These are phyloP conservation scores for Beta lomatogona DNA, from an alignment of 179 eudicot genomes.

Conservation along the genomic window DNA sequence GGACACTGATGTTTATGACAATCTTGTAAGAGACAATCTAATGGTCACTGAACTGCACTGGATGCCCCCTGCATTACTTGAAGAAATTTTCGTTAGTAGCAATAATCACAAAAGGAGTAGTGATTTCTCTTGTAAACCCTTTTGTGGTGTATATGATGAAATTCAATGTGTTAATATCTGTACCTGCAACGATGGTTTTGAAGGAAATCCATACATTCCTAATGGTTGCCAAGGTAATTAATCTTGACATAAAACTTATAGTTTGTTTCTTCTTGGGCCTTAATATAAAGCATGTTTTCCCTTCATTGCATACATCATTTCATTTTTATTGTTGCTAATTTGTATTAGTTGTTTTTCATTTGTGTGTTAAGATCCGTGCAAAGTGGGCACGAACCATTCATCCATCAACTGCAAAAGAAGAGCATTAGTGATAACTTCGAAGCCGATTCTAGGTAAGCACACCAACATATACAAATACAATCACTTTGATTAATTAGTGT, in stretches of 20 bases:
- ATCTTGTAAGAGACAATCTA: background rate
- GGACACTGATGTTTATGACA: background rate
- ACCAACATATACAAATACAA: background rate
- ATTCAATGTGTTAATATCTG: conserved; percentile 31
- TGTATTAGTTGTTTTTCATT: background rate
- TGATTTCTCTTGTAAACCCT: conserved; percentile 19
- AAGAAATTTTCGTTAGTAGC: conserved; percentile 2
- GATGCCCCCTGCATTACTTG: conserved; percentile 17
- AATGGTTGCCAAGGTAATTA: conserved; percentile 27
- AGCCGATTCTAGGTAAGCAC: conserved; percentile 16
- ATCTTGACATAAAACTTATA: too few relatives aligned
- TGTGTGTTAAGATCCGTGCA: conserved; percentile 28
- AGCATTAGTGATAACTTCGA: background rate
- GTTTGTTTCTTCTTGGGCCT: background rate
- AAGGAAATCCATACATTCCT: conserved; percentile 30
- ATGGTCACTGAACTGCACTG: conserved; percentile 17
- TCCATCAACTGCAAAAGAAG: conserved; percentile 22
- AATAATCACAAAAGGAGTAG: background rate
- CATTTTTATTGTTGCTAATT: background rate
- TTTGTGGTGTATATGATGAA: conserved; percentile 19
- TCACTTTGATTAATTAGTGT: background rate
- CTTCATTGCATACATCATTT: background rate
- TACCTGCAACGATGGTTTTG: conserved; percentile 29
- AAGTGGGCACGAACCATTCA: conserved; percentile 9
- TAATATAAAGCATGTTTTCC: background rate